Evolutionary conservation across 1,284 basidiomycete genomes (phyloP), one percentile per base, ranked within the genome.

Genomic region (Kalmanozyma brasiliensis): DNA sequence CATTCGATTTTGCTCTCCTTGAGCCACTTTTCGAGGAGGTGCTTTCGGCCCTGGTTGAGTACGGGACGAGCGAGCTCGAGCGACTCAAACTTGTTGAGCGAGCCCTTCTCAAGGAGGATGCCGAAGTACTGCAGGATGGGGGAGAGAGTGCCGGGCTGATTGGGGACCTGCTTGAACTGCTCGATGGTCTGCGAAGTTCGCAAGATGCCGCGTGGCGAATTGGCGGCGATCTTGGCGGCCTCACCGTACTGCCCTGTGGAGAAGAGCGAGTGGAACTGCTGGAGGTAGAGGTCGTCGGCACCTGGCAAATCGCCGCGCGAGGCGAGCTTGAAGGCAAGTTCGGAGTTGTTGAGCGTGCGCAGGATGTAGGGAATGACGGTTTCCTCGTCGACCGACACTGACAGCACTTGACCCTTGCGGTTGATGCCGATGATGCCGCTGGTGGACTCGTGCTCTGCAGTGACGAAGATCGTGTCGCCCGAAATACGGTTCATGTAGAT

Each of bases 401-500:
- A 94, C 51, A 99, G 87, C 17, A 99, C 94, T 84, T 99, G 96
- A 47, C 96, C 96, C 85, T 98, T 98, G 87, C 95, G 92, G 88
- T 99, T 99, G 80, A 99, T 94, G 75, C 95, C 96, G 74, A 99
- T 93, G 83, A 99, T 96, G 85, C 96, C 96, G 82, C 93, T 89
- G 13, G 90, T 90, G 24, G 89, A 88, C 84, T 97, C 94, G 83
- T 98, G 93, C 80, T 97, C 94, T 17, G 94, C 92, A 8, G 96
- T 98, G 47, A 97, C 94, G 84, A 99, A 98, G 83, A 98, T 98
- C 44, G 96, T 98, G 85, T 98, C 96, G 41, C 96, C 95, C 46
- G 93, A 96, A 83, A 99, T 98, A 71, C 96, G 91, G 87, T 99
- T 98, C 96, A 98, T 99, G 87, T 98, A 99, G 76, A 98, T 90